phyloP scores from a whole-genome alignment of 1,284 basidiomycete genomes.

The Mrakiaceae sp. region DNA sequence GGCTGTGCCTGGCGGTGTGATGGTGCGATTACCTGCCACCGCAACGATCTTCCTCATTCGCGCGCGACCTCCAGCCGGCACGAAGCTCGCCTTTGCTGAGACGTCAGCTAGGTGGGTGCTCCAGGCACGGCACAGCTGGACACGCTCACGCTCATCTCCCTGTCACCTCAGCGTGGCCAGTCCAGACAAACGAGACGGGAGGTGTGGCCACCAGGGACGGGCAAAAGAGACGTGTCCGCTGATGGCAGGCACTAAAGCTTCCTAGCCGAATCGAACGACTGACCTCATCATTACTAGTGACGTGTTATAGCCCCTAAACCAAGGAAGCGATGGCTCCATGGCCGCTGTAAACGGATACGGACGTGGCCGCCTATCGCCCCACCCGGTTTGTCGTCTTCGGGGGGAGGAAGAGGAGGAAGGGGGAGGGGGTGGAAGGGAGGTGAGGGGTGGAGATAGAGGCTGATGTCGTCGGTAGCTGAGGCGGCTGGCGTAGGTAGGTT shows the following conservation, averaged over 20 bases:
- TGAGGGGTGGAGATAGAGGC: not conserved
- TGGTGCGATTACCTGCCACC: no score
- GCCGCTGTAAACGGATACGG: not conserved
- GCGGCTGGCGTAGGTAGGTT: not conserved
- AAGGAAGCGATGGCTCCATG: not conserved
- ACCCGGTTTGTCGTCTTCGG: not conserved
- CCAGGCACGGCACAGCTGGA: no score
- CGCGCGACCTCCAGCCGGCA: no score
- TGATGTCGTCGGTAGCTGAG: not conserved
- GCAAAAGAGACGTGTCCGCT: not conserved
- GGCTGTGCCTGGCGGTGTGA: no score
- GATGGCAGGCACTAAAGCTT: not conserved
- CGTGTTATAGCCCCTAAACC: no score
- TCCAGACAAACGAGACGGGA: no score
- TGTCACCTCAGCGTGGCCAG: no score
- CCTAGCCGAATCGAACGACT: not conserved
- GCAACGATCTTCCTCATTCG: no score
- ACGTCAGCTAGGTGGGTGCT: no score
- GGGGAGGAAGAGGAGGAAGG: not conserved
- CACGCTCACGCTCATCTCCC: no score
- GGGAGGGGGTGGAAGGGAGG: not conserved
- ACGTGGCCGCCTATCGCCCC: not conserved
- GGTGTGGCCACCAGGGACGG: not conserved
- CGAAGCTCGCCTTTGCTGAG: no score
- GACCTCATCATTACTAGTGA: no score